Conservation (phyloP, 1,284 basidiomycete genomes). For the Meripilus lineatus region DNA sequence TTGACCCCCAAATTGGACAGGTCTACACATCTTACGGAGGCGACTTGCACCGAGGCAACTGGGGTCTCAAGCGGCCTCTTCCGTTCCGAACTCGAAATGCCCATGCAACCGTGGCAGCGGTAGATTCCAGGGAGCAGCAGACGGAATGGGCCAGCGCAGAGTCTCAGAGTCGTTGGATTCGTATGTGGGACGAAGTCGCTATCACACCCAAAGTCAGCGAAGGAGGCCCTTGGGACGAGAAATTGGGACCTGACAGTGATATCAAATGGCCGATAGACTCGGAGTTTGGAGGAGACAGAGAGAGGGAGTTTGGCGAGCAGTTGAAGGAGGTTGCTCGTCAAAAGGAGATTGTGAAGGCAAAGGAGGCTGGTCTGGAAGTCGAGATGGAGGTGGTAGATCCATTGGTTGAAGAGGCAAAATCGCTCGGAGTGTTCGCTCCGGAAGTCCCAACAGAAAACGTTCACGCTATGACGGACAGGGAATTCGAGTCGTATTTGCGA, state of each 20-base stretch:
- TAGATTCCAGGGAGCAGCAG: constrained; percentile 69
- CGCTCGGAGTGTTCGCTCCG: constrained; percentile 4
- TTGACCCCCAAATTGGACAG: constrained; percentile 68
- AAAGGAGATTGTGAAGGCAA: not conserved
- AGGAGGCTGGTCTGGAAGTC: constrained; percentile 2
- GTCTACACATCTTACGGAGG: constrained; percentile 66
- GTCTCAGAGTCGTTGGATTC: constrained; percentile 56
- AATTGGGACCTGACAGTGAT: constrained; percentile 27
- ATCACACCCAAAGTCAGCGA: constrained; percentile 30
- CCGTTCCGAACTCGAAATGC: constrained; percentile 52
- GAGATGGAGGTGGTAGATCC: constrained; percentile 11
- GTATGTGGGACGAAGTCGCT: constrained; percentile 61
- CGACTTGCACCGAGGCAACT: constrained; percentile 68
- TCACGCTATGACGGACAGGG: constrained; percentile 31
- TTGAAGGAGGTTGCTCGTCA: not conserved
- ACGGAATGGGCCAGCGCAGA: constrained; percentile 71
- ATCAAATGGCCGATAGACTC: constrained; percentile 43
- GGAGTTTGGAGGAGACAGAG: constrained; percentile 39
- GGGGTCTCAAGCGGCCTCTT: constrained; percentile 75
- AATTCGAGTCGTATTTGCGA: constrained; percentile 56
- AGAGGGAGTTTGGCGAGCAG: no score
- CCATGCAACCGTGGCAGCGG: constrained; percentile 51
- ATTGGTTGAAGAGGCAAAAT: constrained; percentile 35
- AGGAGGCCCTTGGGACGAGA: constrained; percentile 30
- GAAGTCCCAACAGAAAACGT: constrained; percentile 24